Percentiles rank a stretch among this genome's conserved stretches.
phyloP scores from a whole-genome alignment of 2,329 filamentous ascomycete species.

The Colletotrichum sojae region DNA sequence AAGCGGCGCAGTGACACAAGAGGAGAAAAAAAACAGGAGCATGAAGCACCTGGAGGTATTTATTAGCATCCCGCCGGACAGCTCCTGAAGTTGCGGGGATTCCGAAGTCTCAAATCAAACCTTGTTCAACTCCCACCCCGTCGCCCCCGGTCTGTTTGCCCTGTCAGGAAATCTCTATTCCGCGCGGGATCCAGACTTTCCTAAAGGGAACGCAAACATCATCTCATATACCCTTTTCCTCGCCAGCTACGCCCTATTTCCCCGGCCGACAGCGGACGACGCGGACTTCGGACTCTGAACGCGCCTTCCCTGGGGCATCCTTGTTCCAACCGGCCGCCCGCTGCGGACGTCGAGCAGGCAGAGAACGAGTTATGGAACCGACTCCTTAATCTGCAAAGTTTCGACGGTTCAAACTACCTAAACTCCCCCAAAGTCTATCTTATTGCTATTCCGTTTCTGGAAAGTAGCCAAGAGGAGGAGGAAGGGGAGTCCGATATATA shows the following conservation, averaged over 20 bases:
- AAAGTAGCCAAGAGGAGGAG: not conserved
- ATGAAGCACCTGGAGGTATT: not conserved
- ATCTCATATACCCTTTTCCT: conserved; percentile 18
- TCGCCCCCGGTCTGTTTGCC: not conserved
- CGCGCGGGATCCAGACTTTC: not conserved
- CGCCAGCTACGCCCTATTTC: not conserved
- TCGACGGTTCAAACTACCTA: not conserved
- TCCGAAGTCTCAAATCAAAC: conserved; percentile 17
- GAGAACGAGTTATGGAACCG: not conserved
- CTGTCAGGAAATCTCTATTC: not conserved
- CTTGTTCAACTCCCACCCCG: conserved; percentile 13
- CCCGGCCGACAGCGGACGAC: not conserved
- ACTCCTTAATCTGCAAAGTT: conserved; percentile 18
- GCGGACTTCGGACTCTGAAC: not conserved
- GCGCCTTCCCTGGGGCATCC: conserved; percentile 13
- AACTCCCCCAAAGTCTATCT: conserved; percentile 20
- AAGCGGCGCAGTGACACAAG: not conserved
- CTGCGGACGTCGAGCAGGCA: conserved; percentile 1
- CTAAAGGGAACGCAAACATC: conserved; percentile 12
- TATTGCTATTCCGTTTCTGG: conserved; percentile 10
- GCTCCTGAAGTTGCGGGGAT: not conserved
- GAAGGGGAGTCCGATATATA: conserved; percentile 18
- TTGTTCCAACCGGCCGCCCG: conserved; percentile 3
- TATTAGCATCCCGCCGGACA: not conserved
- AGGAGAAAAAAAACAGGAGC: not conserved